These are phyloP conservation scores for Nannochloris sp. DNA, from an alignment of 139 green algal genomes.

Conservation along the genomic window DNA sequence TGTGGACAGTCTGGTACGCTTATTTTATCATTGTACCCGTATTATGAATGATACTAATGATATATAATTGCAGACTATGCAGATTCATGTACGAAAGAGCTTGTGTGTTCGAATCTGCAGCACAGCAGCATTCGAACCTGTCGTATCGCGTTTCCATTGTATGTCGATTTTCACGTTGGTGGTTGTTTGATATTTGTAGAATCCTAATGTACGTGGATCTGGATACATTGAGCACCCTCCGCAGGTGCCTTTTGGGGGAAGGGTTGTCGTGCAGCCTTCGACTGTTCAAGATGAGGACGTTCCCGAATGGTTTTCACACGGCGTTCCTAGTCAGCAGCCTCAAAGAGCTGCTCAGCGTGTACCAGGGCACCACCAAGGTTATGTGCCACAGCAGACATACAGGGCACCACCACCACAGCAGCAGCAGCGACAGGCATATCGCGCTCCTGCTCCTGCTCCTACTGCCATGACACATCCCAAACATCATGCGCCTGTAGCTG, in stretches of 20 bases:
- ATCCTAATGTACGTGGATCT: slow-evolving; percentile 32
- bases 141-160: neutral
- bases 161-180: neutral
- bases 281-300: slow-evolving; percentile 24
- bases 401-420: neutral
- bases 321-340: neutral
- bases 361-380: neutral
- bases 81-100: neutral
- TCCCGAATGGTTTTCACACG: slow-evolving; percentile 15
- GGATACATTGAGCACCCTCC: slow-evolving; percentile 45
- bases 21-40: no score
- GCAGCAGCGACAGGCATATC: neutral
- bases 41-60: neutral
- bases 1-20: neutral
- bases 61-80: neutral
- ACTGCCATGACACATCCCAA: neutral
- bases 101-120: neutral
- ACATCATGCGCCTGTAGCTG: neutral
- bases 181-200: slow-evolving; percentile 16
- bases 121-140: neutral
- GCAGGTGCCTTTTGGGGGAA: slow-evolving; percentile 32
- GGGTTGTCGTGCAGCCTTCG: slow-evolving; percentile 28
- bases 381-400: neutral
- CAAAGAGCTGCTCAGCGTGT: neutral
- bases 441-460: neutral